Evolutionary conservation across 75 land plant species (phyloP), one percentile per base, ranked within the genome.

Genomic region (Pseudotsuga menziesii): DNA sequence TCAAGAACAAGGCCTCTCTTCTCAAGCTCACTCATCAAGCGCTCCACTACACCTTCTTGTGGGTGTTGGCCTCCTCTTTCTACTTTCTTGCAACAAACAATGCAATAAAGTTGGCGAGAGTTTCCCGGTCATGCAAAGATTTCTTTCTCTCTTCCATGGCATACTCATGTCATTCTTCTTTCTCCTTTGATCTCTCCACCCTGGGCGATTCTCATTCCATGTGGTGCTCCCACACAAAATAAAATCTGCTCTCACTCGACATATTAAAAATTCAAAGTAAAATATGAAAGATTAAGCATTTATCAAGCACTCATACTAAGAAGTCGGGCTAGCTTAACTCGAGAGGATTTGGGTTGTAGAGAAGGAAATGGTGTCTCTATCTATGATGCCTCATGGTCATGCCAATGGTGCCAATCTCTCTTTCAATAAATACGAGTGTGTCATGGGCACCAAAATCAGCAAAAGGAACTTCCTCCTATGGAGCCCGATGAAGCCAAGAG

Each of bases 111-210:
- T 20, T 36, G 39, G 36, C 29, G 71, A 41, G 44, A 67, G 13
- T 20, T 36, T 36, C 6, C 15, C 39, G 22, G 48, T 67, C 71
- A 36, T 67, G 71, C 17, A 67, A n/a, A 7, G 39, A 17, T 36
- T 67, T 67, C 6, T 36, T 67, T n/a, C 71, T 39, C 36, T 36
- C 71, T 19, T 36, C 71, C 48, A 67, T 67, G 71, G n/a, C 17
- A 20, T n/a, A 48, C 11, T 9, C 54, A 48, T 9, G 54, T 11
- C 2, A 48, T 9, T 48, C 11, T 48, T 48, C 12, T 2, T 48
- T 9, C 54, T 44, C 52, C 52, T n/a, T 48, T 9, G 12, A 48
- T 11, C 54, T 48, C 54, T 48, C 54, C 54, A 12, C 54, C 54
- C 9, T 48, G 12, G 54, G 12, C 12, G 54, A 48, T 48, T 1